Evolutionary conservation across 2,329 filamentous ascomycete genomes (phyloP).

Genomic region (Pseudogymnoascus sp.): DNA sequence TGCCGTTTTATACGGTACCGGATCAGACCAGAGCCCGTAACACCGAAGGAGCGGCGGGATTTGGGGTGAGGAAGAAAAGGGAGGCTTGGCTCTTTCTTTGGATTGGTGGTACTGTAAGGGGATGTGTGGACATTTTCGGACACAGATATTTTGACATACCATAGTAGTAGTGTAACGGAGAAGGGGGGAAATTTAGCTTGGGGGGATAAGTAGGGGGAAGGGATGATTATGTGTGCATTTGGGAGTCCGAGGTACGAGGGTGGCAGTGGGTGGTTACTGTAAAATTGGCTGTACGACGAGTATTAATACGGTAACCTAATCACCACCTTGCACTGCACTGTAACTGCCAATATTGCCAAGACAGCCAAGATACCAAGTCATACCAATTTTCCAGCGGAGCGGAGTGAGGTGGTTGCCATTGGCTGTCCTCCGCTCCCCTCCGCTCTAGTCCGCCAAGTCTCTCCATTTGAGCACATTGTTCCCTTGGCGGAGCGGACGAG

Average conservation of each 20-base stretch:
- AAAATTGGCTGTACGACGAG: too few relatives aligned
- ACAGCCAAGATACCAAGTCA: not conserved
- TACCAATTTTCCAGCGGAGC: not conserved
- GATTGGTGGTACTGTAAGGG: not conserved
- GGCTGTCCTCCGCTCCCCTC: not conserved
- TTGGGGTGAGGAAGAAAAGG: not conserved
- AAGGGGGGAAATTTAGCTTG: not conserved
- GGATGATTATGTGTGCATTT: too few relatives aligned
- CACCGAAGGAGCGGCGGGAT: not conserved
- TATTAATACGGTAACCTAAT: too few relatives aligned
- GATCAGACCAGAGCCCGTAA: too few relatives aligned
- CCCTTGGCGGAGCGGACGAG: not conserved
- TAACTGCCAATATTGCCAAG: not conserved
- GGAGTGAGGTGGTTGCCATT: not conserved
- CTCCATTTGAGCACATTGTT: conserved; percentile 7
- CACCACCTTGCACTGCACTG: too few relatives aligned
- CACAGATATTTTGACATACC: too few relatives aligned
- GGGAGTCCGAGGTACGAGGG: not conserved
- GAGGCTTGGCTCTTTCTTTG: not conserved
- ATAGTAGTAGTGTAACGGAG: not conserved
- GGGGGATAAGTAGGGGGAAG: too few relatives aligned
- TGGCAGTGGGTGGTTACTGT: too few relatives aligned
- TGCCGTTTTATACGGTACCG: not conserved
- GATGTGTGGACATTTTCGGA: too few relatives aligned
- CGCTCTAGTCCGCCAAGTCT: too few relatives aligned